These are phyloP conservation scores for Backusella tuberculispora DNA, from an alignment of 192 early-diverging fungal species.

Conservation along the genomic window DNA sequence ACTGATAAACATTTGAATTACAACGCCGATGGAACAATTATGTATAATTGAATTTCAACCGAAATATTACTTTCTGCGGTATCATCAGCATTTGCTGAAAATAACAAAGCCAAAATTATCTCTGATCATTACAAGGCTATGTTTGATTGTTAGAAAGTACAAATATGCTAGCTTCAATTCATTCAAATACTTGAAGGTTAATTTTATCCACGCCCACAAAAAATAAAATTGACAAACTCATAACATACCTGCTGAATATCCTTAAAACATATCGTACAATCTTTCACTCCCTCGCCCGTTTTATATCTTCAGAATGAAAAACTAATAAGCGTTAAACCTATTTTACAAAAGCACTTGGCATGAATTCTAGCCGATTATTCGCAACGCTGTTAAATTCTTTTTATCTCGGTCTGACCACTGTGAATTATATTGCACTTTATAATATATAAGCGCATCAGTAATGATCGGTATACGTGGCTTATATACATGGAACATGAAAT, in stretches of 20 bases:
- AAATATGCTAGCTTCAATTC: conserved; percentile 12
- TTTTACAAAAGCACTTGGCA: too few species aligned
- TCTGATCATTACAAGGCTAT: too few species aligned
- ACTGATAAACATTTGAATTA: conserved; percentile 8
- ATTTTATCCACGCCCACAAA: conserved; percentile 15
- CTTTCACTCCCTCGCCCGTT: background rate
- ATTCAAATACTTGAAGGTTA: conserved; percentile 4
- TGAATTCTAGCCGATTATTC: too few species aligned
- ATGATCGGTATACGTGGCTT: background rate
- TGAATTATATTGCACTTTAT: conserved; percentile 1
- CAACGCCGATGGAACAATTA: conserved; percentile 15
- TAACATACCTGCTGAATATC: conserved; percentile 5
- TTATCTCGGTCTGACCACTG: too few species aligned
- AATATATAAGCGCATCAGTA: conserved; percentile 7
- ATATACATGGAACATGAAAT: too few species aligned
- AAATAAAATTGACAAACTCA: conserved; percentile 21
- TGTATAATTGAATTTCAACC: background rate
- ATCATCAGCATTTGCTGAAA: too few species aligned
- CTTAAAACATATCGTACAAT: conserved; percentile 2
- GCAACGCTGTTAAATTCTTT: too few species aligned
- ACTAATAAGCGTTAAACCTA: too few species aligned
- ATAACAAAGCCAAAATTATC: too few species aligned
- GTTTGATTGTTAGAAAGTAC: conserved; percentile 12
- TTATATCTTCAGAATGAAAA: too few species aligned
- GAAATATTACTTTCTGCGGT: conserved; percentile 15